Evolutionary conservation across 352 stramenopile species (phyloP), one percentile per base, ranked within the genome.

Genomic region (Phytophthora megakarya): DNA sequence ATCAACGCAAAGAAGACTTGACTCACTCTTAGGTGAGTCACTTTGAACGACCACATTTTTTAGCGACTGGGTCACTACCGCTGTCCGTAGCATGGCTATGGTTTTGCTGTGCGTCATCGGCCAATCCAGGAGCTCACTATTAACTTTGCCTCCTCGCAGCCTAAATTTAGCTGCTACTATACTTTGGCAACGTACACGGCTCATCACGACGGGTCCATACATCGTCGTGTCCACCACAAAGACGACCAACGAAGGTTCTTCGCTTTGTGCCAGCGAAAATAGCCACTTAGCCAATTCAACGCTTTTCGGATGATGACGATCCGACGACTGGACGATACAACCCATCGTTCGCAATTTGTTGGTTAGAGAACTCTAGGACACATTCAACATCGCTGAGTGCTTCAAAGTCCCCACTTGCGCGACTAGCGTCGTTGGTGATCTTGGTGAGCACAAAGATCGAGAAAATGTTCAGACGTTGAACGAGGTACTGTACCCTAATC

Each of bases 241-340:
- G 26, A 9, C 26, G 26, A 32, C 26, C 5, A 32, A 32, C 26
- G 26, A 9, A 32, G n/a, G n/a, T n/a, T n/a, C n/a, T n/a, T n/a
- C n/a, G n/a, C n/a, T n/a, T n/a, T n/a, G n/a, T n/a, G n/a, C n/a
- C n/a, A n/a, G n/a, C n/a, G n/a, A n/a, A n/a, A n/a, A n/a, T n/a
- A n/a, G n/a, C n/a, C n/a, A n/a, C n/a, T n/a, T n/a, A n/a, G n/a
- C n/a, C n/a, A n/a, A n/a, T n/a, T n/a, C n/a, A n/a, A n/a, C n/a
- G n/a, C n/a, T n/a, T n/a, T n/a, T n/a, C n/a, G n/a, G 33, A 46
- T 43, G 38, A 33, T 26, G 52, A 67, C 35, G 39, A 58, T 35
- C 21, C 35, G 19, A 68, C 61, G 61, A 70, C 47, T 35, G 12
- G 32, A 61, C 40, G 32, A 58, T 50, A 37, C 48, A n/a, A 60